These are phyloP conservation scores for Coelastrella sp. DNA, from an alignment of 139 green algal genomes.

Conservation along the genomic window DNA sequence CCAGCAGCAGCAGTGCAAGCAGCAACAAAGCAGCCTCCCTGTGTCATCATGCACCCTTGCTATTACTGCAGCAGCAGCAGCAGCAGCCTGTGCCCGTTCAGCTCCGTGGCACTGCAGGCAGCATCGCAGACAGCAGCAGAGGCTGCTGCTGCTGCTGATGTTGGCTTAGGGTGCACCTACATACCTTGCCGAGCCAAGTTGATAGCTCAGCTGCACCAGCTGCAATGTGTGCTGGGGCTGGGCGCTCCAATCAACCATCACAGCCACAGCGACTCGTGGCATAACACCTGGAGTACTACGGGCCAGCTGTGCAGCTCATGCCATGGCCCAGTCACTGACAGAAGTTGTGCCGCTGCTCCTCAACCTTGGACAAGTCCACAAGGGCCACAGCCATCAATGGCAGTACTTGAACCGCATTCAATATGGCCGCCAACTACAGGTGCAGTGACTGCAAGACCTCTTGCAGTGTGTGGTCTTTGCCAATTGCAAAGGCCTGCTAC, in stretches of 20 bases:
- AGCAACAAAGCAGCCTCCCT: no score
- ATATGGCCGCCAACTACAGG: neutral
- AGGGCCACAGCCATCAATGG: neutral
- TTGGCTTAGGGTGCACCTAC: neutral
- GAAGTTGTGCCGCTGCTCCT: neutral
- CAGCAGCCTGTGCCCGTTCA: no score
- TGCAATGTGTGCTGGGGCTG: neutral
- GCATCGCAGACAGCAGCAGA: neutral
- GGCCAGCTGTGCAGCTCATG: neutral
- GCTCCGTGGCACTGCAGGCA: neutral
- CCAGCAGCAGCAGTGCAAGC: no score
- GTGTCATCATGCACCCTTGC: no score
- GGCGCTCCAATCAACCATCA: neutral
- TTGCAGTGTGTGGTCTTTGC: neutral
- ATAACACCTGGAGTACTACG: neutral
- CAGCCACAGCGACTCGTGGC: neutral
- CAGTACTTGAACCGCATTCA: neutral
- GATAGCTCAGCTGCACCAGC: constrained; percentile 1
- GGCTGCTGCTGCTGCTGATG: neutral
- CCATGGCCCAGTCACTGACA: neutral
- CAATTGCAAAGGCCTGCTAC: neutral
- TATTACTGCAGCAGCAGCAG: no score
- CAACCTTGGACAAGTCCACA: neutral
- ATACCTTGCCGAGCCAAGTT: neutral
- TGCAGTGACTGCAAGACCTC: neutral